Base-by-base conservation (phyloP, 352 stramenopile species). In the Pythium pectinolyticum region DNA sequence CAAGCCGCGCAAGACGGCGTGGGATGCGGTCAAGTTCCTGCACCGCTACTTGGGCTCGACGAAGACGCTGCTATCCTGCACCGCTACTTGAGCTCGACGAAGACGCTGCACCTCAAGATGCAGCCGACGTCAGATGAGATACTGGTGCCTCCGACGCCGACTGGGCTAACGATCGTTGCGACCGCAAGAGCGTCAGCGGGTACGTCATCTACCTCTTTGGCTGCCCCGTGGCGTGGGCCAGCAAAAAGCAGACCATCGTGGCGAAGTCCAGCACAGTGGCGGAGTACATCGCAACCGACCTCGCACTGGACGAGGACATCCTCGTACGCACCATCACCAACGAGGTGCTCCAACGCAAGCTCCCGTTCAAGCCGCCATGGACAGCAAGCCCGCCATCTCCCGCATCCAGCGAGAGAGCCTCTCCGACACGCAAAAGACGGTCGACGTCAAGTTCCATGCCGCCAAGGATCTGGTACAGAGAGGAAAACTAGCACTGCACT, bases 1-100 rank as follows among this genome's bases (percentile, higher is more conserved):
- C 2, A 28, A 14, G 5, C 57, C 62, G 0, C 17, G 50, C 20
- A 52, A 52, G 10, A 34, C 10, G 2, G 37, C 41, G 1, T 69
- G 62, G 54, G 43, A 60, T n/a, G 53, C 55, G 11, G 47, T 45
- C n/a, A 69, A 65, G 52, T 47, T 46, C 27, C 11, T 65, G 7
- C 7, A 65, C 8, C 19, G 62, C 3, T 60, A 69, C 27, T 34
- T 69, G 2, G 2, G 20, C 1, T 24, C 27, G 1, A 59, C 62
- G 9, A 37, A 28, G 19, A 35, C n/a, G n/a, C n/a, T n/a, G n/a
- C n/a, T n/a, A n/a, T 46, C 27, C 11, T 65, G 7, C 7, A 65
- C 8, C 19, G 62, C 3, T 60, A 69, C 27, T 34, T 69, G 2
- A 0, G 20, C 1, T 24, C 27, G 1, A 59, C 62, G 9, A 37